Conservation (phyloP, 441 rosid genomes). For the Viola pubescens region DNA sequence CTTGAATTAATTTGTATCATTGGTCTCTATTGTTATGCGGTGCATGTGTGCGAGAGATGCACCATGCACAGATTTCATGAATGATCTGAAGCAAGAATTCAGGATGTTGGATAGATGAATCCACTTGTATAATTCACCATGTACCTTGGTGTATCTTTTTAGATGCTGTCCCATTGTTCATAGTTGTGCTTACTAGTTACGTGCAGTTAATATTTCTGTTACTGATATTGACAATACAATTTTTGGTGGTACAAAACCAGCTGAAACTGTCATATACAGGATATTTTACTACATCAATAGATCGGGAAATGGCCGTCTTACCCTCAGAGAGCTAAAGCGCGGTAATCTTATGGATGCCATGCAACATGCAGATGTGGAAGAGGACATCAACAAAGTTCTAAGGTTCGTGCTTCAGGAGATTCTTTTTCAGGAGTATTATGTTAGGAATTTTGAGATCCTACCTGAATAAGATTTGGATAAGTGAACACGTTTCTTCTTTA, state of each 20-base stretch:
- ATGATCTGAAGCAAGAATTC: background rate
- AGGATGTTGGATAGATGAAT: conserved; percentile 1
- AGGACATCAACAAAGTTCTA: conserved; percentile 92
- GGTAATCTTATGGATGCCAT: conserved; percentile 79
- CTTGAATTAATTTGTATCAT: no score
- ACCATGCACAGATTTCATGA: background rate
- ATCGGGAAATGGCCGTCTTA: conserved; percentile 76
- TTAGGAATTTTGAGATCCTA: background rate
- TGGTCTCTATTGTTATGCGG: no score
- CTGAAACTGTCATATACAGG: conserved; percentile 95
- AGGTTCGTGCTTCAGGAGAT: conserved; percentile 38
- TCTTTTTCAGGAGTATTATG: conserved; percentile 5
- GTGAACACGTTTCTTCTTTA: no score
- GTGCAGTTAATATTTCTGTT: conserved; percentile 2
- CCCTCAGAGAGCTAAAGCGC: conserved; percentile 79
- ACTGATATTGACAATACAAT: conserved; percentile 14
- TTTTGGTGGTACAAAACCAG: conserved; percentile 36
- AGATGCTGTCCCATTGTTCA: background rate
- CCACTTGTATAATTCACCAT: background rate
- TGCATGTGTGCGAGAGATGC: background rate
- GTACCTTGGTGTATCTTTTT: background rate
- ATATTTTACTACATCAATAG: conserved; percentile 89
- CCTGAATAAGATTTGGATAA: background rate
- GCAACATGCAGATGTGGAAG: conserved; percentile 89
- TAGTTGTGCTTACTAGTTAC: background rate